Base-by-base conservation (phyloP, 176 grass and related monocot species). In the Eleusine coracana region DNA sequence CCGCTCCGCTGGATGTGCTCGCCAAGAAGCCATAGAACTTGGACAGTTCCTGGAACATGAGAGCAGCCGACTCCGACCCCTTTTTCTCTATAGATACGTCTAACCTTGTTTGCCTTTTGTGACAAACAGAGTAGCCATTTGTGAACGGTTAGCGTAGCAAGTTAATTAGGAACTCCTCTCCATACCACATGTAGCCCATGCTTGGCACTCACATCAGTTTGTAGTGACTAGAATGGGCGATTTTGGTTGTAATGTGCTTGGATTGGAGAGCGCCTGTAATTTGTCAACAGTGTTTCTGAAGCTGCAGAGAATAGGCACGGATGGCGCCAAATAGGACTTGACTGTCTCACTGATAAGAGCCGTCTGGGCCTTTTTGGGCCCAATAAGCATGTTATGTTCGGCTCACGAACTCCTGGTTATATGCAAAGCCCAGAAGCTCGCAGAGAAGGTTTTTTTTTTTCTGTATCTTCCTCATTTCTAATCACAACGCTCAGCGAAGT, bases 221-320 rank as follows among this genome's bases (percentile, higher is more conserved):
- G 73, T 51, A 73, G 50, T 7, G n/a, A 31, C 8, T 18, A 10
- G 63, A 73, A 78, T 28, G 88, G 68, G 88, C 83, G 27, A 23
- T 90, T 90, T 90, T 90, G 83, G 73, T 78, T 69, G 79, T 76
- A 59, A 58, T 76, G 75, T 74, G 74, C 39, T 84, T 68, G 73
- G 37, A 77, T 44, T 37, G 68, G 68, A 68, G 60, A 74, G 50
- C 60, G n/a, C 20, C 28, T 62, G 67, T 78, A 82, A 67, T 31
- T 14, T 66, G 37, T 77, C 64, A 31, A 27, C 36, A 71, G 20
- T 21, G 51, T 85, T 28, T 89, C 72, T 86, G 21, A 67, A 86
- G 58, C n/a, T 86, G 34, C 77, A 81, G 87, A 48, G 8, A 69
- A 69, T 40, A 68, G 17, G 25, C 56, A 28, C 28, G 17, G 28